Evolutionary conservation across 306 rosid genomes (phyloP), one percentile per base, ranked within the genome.

Genomic region (Cucumis cinereus): DNA sequence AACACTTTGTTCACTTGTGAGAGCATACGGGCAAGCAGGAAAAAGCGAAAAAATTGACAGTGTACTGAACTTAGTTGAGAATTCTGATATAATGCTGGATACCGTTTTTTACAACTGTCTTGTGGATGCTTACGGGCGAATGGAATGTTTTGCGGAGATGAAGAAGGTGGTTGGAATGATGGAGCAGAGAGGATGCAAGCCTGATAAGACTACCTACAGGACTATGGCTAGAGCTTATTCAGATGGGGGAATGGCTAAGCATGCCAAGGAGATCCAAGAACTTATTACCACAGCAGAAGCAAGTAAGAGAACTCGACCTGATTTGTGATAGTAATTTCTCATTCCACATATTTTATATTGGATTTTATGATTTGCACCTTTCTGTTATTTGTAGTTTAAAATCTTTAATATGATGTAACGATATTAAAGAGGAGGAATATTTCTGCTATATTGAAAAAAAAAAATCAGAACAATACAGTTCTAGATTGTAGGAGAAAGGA

Each of bases 151-250:
- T 17, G 80, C 83, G 73, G 92, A 91, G 87, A 94, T 94, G 97
- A 90, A 81, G 81, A 87, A 76, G 77, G 89, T 90, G 85, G 88
- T 87, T 55, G 89, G 84, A 76, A 87, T 87, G 81, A 94, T 94
- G 98, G 82, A 89, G 85, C 81, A 80, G 55, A 88, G 67, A 49
- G 86, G 96, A 81, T 91, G 94, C 75, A 87, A 82, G 80, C 98
- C 98, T 2, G 97, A 93, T 80, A 72, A 84, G 61, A 68, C 92
- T 77, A 91, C 98, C 23, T 94, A 90, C 81, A 91, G 91, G 86
- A 94, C 96, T 74, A 90, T 90, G 98, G 87, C 89, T 67, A 90
- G 88, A 83, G 94, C 90, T 85, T 93, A 88, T 86, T 82, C 94
- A 47, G 58, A 60, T 64, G 89, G 89, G 58, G 92, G 93, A 49